Conservation (phyloP, 2,329 filamentous ascomycete species). For the Xylaria sp. region DNA sequence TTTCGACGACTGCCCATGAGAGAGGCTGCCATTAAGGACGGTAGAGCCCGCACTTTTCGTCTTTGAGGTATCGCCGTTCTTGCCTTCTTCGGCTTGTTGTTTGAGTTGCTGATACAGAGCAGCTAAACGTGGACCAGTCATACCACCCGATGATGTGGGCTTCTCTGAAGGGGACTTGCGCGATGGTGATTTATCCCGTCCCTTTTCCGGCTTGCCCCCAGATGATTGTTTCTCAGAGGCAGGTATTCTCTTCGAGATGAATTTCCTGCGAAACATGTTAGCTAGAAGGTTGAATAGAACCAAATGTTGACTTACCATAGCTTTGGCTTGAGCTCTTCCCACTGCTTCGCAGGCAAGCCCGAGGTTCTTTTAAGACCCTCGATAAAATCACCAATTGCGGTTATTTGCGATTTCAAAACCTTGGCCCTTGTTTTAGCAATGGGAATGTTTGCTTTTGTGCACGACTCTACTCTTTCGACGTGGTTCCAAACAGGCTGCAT, state of each 20-base stretch:
- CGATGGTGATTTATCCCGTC: slow-evolving; percentile 33
- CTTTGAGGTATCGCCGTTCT: slow-evolving; percentile 35
- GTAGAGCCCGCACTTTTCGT: slow-evolving; percentile 33
- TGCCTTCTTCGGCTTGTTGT: slow-evolving; percentile 35
- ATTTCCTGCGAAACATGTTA: slow-evolving; percentile 38
- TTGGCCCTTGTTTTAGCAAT: slow-evolving; percentile 43
- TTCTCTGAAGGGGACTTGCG: slow-evolving; percentile 33
- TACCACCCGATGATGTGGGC: slow-evolving; percentile 30
- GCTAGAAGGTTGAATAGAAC: slow-evolving; percentile 12
- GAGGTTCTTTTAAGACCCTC: slow-evolving; percentile 42
- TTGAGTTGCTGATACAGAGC: slow-evolving; percentile 43
- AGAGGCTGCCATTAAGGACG: slow-evolving; percentile 34
- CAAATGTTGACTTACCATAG: slow-evolving; percentile 39
- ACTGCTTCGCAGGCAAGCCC: slow-evolving; percentile 36
- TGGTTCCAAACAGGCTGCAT: slow-evolving; percentile 45
- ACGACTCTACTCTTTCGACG: slow-evolving; percentile 41
- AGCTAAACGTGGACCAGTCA: slow-evolving; percentile 43
- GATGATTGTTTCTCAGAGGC: slow-evolving; percentile 39
- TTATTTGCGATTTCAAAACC: slow-evolving; percentile 43
- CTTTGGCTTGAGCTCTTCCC: slow-evolving; percentile 44
- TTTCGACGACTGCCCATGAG: slow-evolving; percentile 38
- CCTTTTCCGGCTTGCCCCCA: slow-evolving; percentile 35
- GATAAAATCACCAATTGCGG: slow-evolving; percentile 45
- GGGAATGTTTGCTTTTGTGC: slow-evolving; percentile 44
- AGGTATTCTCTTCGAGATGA: slow-evolving; percentile 45